These are phyloP conservation scores for Amauroascus niger DNA, from an alignment of 2,329 filamentous ascomycete species.

Conservation along the genomic window DNA sequence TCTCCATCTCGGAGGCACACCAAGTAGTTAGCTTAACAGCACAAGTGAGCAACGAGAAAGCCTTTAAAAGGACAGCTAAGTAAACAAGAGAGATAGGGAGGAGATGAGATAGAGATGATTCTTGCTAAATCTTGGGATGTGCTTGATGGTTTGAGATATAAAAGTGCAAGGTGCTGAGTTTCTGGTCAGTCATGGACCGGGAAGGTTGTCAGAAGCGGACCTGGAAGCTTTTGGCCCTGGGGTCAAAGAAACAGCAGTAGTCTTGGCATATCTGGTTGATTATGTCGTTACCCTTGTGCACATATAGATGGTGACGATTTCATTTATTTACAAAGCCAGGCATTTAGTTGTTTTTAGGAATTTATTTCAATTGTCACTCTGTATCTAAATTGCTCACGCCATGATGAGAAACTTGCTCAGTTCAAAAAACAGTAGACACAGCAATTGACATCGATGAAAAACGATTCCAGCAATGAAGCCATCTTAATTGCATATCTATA, in stretches of 20 bases:
- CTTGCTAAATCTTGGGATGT: not conserved
- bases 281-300: not conserved
- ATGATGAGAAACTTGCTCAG: no score
- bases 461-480: no score
- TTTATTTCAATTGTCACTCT: no score
- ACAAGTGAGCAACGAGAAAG: not conserved
- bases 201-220: not conserved
- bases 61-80: not conserved
- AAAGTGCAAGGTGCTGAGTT: no score
- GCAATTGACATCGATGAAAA: no score
- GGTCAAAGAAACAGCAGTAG: not conserved
- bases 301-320: no score
- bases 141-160: not conserved
- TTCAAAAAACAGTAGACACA: no score
- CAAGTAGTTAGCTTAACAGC: not conserved
- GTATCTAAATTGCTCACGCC: no score
- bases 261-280: not conserved
- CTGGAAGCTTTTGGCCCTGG: not conserved
- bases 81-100: not conserved
- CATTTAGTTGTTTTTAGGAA: no score
- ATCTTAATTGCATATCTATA: no score
- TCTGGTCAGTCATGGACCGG: no score
- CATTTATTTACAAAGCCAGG: no score
- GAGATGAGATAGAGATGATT: not conserved
- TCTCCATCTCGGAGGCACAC: conserved; percentile 12